phyloP scores from a whole-genome alignment of 164 flowering plant genomes.

The Cinnamomum micranthum region DNA sequence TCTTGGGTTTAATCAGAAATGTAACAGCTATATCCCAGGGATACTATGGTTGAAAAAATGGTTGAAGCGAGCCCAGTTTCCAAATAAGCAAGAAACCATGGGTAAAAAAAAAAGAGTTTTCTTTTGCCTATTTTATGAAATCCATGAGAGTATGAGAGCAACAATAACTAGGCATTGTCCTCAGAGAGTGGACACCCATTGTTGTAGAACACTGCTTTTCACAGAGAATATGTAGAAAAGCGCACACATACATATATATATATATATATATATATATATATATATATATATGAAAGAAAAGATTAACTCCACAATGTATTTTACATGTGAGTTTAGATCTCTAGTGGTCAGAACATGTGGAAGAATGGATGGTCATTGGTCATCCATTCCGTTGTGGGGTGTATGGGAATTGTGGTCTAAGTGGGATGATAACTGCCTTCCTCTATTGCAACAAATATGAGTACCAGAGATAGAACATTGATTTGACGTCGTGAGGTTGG shows the following conservation, averaged over 20 bases:
- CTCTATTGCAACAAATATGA: background rate
- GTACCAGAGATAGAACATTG: background rate
- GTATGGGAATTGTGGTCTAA: background rate
- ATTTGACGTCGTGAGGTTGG: background rate
- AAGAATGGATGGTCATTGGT: background rate
- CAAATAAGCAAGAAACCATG: background rate
- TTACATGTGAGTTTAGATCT: too few relatives aligned
- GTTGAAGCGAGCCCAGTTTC: background rate
- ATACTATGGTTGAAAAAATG: background rate
- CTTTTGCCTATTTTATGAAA: background rate
- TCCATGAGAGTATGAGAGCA: background rate
- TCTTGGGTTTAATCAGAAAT: constrained; percentile 1
- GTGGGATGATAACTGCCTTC: background rate
- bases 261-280: too few relatives aligned
- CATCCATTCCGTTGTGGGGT: background rate
- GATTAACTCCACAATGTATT: too few relatives aligned
- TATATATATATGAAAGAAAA: too few relatives aligned
- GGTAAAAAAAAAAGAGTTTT: background rate
- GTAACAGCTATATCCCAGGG: background rate
- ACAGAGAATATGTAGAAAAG: too few relatives aligned
- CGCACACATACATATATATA: too few relatives aligned
- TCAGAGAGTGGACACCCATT: background rate
- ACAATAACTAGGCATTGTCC: background rate
- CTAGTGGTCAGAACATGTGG: background rate
- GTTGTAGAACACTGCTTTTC: too few relatives aligned